Base-by-base conservation (phyloP, 176 grass and related monocot species). In the Hordeum marinum region DNA sequence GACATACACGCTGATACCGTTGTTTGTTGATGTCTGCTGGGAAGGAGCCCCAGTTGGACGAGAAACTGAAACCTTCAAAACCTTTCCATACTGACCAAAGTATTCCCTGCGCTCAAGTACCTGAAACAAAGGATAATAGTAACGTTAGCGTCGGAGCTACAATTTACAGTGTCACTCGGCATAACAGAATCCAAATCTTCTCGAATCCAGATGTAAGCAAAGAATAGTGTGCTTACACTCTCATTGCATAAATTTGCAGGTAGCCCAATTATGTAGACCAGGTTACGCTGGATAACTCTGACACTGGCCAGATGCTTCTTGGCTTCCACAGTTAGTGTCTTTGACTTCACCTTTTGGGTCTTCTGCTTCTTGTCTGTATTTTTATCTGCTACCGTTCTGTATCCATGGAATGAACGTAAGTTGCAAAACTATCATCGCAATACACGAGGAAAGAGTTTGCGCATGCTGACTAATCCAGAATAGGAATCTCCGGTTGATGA, bases 21-120 rank as follows among this genome's bases (percentile, higher is more conserved):
- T 92, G 82, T 91, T 94, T 80, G 68, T 64, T 88, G 92, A 59
- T 88, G 90, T 78, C 85, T 99, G 91, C 82, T 98, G 97, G 24
- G 92, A 91, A 72, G 91, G 75, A 52, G 90, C 55, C 72, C 90
- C 86, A 43, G 92, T 87, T 1, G 88, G 71, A 66, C 86, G 92
- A 79, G 97, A 96, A 88, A 99, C 88, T 77, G 97, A 99, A 69
- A 99, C 94, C 82, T 99, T 99, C 85, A 99, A 61, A 85, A 96
- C 90, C 73, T 94, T 99, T 29, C 97, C 94, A 83, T 99, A 96
- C 68, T 99, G 94, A 73, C 97, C 97, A 96, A 99, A 99, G 85
- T 99, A 99, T 83, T 99, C 97, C 83, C 87, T 94, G 34, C 86
- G 94, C 79, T 99, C 91, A 69, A 99, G 94, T 85, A 94, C 84